Evolutionary conservation across 352 stramenopile species (phyloP), one percentile per base, ranked within the genome.

Genomic region (Pythium sukuiense): DNA sequence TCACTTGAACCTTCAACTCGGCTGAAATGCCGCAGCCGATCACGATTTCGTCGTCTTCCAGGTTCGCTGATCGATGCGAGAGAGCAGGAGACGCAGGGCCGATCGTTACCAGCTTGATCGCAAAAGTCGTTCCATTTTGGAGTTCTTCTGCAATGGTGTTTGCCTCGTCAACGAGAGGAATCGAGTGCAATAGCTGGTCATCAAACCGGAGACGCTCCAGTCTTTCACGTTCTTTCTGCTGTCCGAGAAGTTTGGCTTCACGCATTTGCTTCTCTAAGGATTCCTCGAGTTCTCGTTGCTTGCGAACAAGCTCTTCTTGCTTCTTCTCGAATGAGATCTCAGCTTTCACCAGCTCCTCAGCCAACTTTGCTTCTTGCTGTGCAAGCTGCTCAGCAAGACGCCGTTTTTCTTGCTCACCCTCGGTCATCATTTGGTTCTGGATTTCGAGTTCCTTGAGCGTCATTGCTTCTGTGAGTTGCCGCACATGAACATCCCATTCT

Each of bases 121-220:
- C 81, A 48, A 96, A 95, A 6, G 70, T 26, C 0, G 85, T 85
- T 49, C 81, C 61, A 43, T 87, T 89, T 32, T 88, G 75, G 0
- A 97, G 69, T 57, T 95, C 88, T 3, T 96, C 85, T 6, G 85
- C 79, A 29, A 95, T 93, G 14, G 87, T 88, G 65, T 96, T 96
- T 24, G 88, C 88, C 72, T 97, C 89, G 37, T 93, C 89, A 26
- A 97, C 72, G 1, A 96, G 66, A 2, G 87, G 87, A 33, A 97
- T 92, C 0, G 82, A 85, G 16, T 81, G 70, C 14, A 97, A 59
- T 4, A 97, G 60, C n/a, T 90, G 71, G 33, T 95, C 82, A 43
- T 96, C 88, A n/a, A 96, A 92, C 24, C 79, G 74, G 6, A 78
- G 67, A 11, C 83, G 75, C 58, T 97, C 85, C 1, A 79, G 24